A percentile compares a stretch with the other conserved stretches of the same genome.
Conservation (phyloP, 2,329 filamentous ascomycete genomes). For the Didymella glomerata region DNA sequence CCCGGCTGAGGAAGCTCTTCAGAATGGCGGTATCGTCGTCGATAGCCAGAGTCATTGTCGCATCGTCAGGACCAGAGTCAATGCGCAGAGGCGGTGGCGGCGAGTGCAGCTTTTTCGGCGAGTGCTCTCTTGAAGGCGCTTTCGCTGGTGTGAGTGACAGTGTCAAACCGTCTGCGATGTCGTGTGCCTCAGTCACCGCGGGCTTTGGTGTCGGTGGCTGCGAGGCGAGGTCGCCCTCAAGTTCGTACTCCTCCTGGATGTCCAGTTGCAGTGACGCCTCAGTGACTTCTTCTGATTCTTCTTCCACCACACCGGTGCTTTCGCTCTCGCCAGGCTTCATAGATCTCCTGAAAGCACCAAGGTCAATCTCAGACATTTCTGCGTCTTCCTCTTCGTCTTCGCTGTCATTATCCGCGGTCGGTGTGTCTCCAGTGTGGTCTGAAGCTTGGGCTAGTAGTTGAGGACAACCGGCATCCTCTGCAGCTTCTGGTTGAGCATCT, state of each 20-base stretch:
- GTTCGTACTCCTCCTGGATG: conserved; percentile 36
- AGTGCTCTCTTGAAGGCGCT: conserved; percentile 22
- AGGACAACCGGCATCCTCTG: conserved; percentile 24
- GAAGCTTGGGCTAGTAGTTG: conserved; percentile 15
- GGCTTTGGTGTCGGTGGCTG: conserved; percentile 13
- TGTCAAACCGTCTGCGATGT: conserved; percentile 46
- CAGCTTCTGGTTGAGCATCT: neutral
- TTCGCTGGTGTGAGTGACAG: conserved; percentile 32
- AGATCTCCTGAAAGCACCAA: conserved; percentile 5
- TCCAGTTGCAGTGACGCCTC: conserved; percentile 45
- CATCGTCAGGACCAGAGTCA: conserved; percentile 39
- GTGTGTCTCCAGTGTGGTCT: neutral
- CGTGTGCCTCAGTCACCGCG: conserved; percentile 12
- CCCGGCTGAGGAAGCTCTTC: conserved; percentile 59
- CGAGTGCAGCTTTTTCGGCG: conserved; percentile 39
- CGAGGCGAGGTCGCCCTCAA: conserved; percentile 12
- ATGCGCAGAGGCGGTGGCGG: conserved; percentile 39
- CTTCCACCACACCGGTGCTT: conserved; percentile 1
- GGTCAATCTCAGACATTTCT: conserved; percentile 26
- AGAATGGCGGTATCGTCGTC: conserved; percentile 60
- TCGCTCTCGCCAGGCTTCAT: neutral
- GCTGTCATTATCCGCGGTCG: neutral
- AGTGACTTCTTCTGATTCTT: conserved; percentile 34
- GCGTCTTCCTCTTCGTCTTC: conserved; percentile 17
- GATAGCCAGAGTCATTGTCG: conserved; percentile 47